Percentiles rank a stretch among this genome's conserved stretches.
Conservation (phyloP, 2,329 filamentous ascomycete genomes). For the Chaetothyriales sp. region DNA sequence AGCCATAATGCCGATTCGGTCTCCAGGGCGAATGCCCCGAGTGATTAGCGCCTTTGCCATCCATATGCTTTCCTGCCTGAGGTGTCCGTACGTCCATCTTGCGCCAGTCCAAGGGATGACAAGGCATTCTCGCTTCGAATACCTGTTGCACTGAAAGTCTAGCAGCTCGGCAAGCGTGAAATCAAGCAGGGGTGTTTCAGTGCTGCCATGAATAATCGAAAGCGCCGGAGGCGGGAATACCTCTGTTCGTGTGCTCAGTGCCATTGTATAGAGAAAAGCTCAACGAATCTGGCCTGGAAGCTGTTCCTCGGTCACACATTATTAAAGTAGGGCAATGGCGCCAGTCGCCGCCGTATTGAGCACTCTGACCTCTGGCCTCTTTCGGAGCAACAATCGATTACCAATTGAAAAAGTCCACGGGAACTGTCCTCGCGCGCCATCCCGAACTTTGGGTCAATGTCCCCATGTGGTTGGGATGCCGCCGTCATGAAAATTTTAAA, state of each 20-base stretch:
- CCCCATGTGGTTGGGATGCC: not conserved
- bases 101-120: constrained; percentile 63
- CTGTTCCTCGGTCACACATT: not conserved
- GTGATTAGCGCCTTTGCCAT: constrained; percentile 52
- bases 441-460: not conserved
- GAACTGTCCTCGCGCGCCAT: not conserved
- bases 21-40: constrained; percentile 51
- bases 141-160: constrained; percentile 52
- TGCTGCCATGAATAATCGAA: constrained; percentile 52
- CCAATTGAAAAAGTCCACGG: not conserved
- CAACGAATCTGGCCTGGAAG: not conserved
- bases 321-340: not conserved
- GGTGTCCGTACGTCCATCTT: constrained; percentile 55
- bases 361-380: not conserved
- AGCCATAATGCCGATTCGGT: constrained; percentile 61
- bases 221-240: not conserved
- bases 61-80: constrained; percentile 46
- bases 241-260: not conserved
- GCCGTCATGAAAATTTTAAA: not conserved
- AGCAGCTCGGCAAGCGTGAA: constrained; percentile 59
- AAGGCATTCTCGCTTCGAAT: constrained; percentile 51
- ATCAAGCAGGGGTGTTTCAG: constrained; percentile 53
- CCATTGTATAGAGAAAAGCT: not conserved
- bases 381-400: not conserved
- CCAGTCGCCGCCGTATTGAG: not conserved